These are phyloP conservation scores for Starmerella stellata DNA, from an alignment of 805 yeast species.

Conservation along the genomic window DNA sequence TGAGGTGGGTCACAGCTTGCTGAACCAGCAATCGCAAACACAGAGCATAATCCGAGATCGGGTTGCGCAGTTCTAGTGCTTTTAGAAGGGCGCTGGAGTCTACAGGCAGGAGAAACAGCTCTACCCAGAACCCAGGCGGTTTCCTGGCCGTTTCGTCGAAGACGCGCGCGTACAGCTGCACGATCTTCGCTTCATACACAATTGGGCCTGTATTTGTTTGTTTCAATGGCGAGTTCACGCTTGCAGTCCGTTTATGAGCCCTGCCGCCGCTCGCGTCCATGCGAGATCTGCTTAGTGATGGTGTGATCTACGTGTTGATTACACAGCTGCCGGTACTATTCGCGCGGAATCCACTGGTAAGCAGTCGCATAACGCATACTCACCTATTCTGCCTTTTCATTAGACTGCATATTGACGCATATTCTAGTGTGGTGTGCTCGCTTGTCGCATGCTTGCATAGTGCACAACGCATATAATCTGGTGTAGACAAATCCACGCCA, in stretches of 20 bases:
- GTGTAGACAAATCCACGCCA: too few species aligned
- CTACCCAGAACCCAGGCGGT: slow-evolving; percentile 22
- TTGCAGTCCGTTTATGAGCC: background rate
- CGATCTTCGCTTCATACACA: slow-evolving; percentile 21
- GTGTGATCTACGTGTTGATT: too few species aligned
- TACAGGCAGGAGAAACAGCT: slow-evolving; percentile 21
- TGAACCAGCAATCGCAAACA: too few species aligned
- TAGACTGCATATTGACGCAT: too few species aligned
- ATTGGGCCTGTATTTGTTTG: slow-evolving; percentile 18
- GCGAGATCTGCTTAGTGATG: too few species aligned
- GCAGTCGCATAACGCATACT: too few species aligned
- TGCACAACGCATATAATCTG: too few species aligned
- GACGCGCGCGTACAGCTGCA: slow-evolving; percentile 21
- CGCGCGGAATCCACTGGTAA: too few species aligned
- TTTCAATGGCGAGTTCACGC: slow-evolving; percentile 17
- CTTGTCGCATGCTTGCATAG: too few species aligned
- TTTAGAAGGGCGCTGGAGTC: slow-evolving; percentile 12
- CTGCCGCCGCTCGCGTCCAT: background rate
- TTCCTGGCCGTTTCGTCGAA: slow-evolving; percentile 9
- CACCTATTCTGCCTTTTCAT: too few species aligned
- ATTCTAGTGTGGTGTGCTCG: too few species aligned
- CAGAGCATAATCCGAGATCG: slow-evolving; percentile 15
- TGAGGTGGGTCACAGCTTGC: slow-evolving; percentile 16
- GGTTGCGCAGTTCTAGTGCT: slow-evolving; percentile 10
- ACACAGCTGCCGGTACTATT: too few species aligned